Conservation (phyloP, 176 grass and related monocot species). For the Triticum timopheevii region DNA sequence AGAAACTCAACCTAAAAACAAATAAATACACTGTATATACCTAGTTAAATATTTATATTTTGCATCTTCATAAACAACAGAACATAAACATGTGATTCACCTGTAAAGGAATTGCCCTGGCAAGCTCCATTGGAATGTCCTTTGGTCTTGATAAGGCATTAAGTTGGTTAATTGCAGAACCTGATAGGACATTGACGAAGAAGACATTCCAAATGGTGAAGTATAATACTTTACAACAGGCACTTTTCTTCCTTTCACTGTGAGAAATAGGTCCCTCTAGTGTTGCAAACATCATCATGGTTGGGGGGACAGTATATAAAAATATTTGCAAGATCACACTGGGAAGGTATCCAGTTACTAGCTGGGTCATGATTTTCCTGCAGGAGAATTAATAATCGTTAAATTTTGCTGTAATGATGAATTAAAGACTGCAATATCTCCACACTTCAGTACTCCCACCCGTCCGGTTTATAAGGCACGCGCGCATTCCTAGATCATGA, state of each 20-base stretch:
- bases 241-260: conserved; percentile 91
- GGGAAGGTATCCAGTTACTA: conserved; percentile 93
- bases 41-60: neutral
- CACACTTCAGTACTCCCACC: neutral
- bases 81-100: conserved; percentile 37
- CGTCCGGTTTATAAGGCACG: neutral
- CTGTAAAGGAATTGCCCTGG: conserved; percentile 83
- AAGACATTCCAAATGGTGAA: conserved; percentile 98
- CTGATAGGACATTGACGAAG: conserved; percentile 82
- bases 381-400: conserved; percentile 30
- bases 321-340: conserved; percentile 84
- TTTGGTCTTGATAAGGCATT: conserved; percentile 71
- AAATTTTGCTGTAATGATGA: conserved; percentile 10
- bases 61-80: conserved; percentile 14
- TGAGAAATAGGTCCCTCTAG: conserved; percentile 87
- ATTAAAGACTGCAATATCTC: conserved; percentile 8
- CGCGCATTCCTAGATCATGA: neutral
- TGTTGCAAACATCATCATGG: conserved; percentile 83
- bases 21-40: neutral
- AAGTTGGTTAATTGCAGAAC: conserved; percentile 69
- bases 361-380: conserved; percentile 64
- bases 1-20: neutral
- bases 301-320: conserved; percentile 73
- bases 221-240: conserved; percentile 75
- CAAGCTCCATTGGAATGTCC: conserved; percentile 68